Percentiles rank a stretch among this genome's conserved stretches.
phyloP scores from a whole-genome alignment of 2,329 filamentous ascomycete genomes.

The Huntiella moniliformis region DNA sequence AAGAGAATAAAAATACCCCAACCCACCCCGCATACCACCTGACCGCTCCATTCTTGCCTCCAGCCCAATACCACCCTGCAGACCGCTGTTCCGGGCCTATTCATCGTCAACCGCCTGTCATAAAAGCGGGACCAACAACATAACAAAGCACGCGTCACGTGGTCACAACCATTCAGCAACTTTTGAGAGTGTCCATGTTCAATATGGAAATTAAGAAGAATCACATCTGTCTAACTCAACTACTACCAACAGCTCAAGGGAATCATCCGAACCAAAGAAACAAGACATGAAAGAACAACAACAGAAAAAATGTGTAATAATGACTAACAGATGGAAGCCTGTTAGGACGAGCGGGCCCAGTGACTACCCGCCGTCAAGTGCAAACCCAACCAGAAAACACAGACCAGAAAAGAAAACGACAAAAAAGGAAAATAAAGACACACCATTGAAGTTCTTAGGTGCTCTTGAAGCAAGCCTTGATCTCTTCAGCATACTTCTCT shows the following conservation, averaged over 20 bases:
- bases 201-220: neutral
- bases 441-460: neutral
- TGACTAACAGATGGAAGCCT: neutral
- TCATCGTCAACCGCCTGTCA: neutral
- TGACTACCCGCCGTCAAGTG: too few species aligned
- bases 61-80: too few species aligned
- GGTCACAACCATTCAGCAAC: neutral
- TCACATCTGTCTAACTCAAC: too few species aligned
- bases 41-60: too few species aligned
- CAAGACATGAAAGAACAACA: neutral
- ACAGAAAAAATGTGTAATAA: neutral
- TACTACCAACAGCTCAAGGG: neutral
- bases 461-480: conserved; percentile 24
- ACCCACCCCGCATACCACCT: too few species aligned
- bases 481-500: conserved; percentile 32
- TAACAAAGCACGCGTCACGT: neutral
- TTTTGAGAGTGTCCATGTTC: neutral
- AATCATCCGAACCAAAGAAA: conserved; percentile 1
- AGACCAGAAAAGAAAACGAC: neutral
- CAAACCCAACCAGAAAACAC: too few species aligned
- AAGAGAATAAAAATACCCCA: too few species aligned
- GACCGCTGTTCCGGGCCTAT: too few species aligned
- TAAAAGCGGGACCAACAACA: neutral
- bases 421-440: neutral
- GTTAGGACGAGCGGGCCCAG: too few species aligned